These are phyloP conservation scores for Anthracocystis walkeri DNA, from an alignment of 1,284 basidiomycete genomes.

Conservation along the genomic window DNA sequence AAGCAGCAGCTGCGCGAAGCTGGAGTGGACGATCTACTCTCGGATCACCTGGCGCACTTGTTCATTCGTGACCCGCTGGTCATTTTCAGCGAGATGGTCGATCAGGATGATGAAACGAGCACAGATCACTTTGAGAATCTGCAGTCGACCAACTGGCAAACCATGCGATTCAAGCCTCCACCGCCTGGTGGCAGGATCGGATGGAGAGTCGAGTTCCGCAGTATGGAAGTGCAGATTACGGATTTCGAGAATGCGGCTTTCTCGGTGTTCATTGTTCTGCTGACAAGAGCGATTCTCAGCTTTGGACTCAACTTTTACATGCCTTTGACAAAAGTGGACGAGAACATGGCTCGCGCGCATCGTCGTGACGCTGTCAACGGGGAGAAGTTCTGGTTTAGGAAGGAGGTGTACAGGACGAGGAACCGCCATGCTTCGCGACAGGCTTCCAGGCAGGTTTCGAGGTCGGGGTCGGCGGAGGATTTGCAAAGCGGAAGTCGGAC, in stretches of 20 bases:
- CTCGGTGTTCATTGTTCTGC: constrained; percentile 90
- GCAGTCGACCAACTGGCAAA: constrained; percentile 99
- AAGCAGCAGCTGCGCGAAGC: constrained; percentile 46
- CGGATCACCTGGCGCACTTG: constrained; percentile 92
- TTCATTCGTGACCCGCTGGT: constrained; percentile 98
- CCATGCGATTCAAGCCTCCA: constrained; percentile 97
- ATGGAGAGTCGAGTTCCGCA: constrained; percentile 98
- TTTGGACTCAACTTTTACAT: constrained; percentile 95
- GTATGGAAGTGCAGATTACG: constrained; percentile 98
- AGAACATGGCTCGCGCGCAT: constrained; percentile 94
- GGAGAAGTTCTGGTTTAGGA: constrained; percentile 90
- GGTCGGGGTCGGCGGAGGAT: constrained; percentile 28
- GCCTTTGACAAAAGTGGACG: constrained; percentile 97
- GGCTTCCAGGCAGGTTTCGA: constrained; percentile 41
- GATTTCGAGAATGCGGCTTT: constrained; percentile 99
- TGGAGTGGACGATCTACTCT: constrained; percentile 86
- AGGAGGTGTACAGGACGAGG: constrained; percentile 77
- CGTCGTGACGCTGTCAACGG: constrained; percentile 80
- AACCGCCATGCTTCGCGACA: constrained; percentile 68
- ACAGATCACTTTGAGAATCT: constrained; percentile 99
- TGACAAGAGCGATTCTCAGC: constrained; percentile 90
- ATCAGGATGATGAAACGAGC: constrained; percentile 87
- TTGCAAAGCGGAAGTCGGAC: constrained; percentile 9
- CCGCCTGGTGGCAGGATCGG: constrained; percentile 86
- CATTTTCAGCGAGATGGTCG: constrained; percentile 90